Base-by-base conservation (phyloP, 2,329 filamentous ascomycete genomes). In the Monilinia polystroma region DNA sequence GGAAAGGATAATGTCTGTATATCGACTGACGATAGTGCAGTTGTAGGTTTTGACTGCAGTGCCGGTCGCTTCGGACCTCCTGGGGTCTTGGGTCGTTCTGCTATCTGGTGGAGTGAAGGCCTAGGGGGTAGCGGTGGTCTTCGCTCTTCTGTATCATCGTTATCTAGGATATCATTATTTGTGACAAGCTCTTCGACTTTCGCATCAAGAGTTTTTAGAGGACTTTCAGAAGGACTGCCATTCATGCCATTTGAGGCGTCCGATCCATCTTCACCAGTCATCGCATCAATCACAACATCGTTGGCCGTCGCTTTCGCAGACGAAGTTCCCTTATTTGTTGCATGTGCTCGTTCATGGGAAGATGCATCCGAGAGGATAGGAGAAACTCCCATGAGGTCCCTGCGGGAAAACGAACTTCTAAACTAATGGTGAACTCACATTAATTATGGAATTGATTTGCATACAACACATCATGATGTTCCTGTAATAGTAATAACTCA, bases 21-120 rank as follows among this genome's bases (percentile, higher is more conserved):
- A 71, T 94, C 93, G 69, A 93, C 84, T 20, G 92, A 85, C 0
- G 92, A 94, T 18, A 98, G 75, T 12, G 93, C 93, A 0, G 93
- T 97, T 4, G 93, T 97, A 58, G 94, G 87, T 68, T 87, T 87
- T 1, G 90, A 87, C 70, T 81, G 82, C 65, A 81, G 74, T 14
- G 68, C 72, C 49, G 77, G 78, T 70, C 78, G 64, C 60, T 66
- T 73, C 68, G 49, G 29, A 45, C 56, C 51, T 47, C 53, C 41
- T 49, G 73, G 63, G 11, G 67, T 68, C 18, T 60, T 62, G 41
- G 72, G 70, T 20, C 67, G 67, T 18, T 70, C 67, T 52, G 66
- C 32, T 49, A 57, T 57, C 47, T 72, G 66, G 7, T 72, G 66
- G 12, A 80, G 74, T 45, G 75, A 78, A 29, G 80, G 80, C 57